A percentile compares a stretch with the other conserved stretches of the same genome.
These are phyloP conservation scores for Sugiyamaella boreocaroliniensis DNA, from an alignment of 805 yeast genomes.

Conservation along the genomic window DNA sequence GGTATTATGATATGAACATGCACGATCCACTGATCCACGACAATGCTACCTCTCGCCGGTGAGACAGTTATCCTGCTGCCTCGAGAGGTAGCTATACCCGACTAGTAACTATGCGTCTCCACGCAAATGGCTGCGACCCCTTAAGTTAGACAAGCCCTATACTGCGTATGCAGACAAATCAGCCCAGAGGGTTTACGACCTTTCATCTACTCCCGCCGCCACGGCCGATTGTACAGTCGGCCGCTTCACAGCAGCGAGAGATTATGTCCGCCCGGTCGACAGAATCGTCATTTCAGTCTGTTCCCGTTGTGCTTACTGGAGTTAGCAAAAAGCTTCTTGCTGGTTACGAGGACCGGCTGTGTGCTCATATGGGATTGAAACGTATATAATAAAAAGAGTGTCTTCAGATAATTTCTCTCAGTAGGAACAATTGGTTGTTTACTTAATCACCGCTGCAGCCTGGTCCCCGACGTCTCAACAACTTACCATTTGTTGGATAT, in stretches of 20 bases:
- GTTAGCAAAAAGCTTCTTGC: background rate
- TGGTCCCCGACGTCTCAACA: background rate
- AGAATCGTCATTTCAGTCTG: constrained; percentile 28
- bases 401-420: constrained; percentile 24
- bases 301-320: background rate
- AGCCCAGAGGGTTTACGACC: constrained; percentile 13
- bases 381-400: constrained; percentile 15
- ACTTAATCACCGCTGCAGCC: constrained; percentile 25
- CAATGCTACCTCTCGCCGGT: no score
- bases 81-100: no score
- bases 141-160: background rate
- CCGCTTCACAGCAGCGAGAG: constrained; percentile 5
- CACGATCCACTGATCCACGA: no score
- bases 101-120: no score
- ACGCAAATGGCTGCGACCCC: no score
- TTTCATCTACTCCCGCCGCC: constrained; percentile 16
- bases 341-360: background rate
- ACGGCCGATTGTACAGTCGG: constrained; percentile 21
- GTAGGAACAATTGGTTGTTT: constrained; percentile 33
- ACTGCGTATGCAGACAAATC: background rate
- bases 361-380: constrained; percentile 27
- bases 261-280: constrained; percentile 37
- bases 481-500: background rate
- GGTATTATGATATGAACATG: no score
- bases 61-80: no score